Evolutionary conservation across 2,329 filamentous ascomycete genomes (phyloP).

Genomic region (Thermothelomyces thermophilus): DNA sequence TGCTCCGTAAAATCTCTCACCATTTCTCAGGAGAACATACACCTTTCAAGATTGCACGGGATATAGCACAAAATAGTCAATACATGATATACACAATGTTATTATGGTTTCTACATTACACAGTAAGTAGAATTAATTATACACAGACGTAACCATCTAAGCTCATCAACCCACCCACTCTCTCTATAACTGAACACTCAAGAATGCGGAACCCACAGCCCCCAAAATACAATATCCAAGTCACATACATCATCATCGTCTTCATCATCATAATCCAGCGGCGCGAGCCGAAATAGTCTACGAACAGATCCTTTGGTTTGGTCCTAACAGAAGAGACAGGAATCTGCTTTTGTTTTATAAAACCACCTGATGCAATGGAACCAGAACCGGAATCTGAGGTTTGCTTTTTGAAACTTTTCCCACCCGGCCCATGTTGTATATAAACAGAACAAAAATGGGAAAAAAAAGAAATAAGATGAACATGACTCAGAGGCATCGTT

Average conservation of each 20-base stretch:
- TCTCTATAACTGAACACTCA: background rate
- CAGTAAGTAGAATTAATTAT: too few species aligned
- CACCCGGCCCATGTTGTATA: background rate
- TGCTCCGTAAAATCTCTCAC: too few species aligned
- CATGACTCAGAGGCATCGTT: too few species aligned
- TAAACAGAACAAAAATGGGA: background rate
- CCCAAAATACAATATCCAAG: background rate
- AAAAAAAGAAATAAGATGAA: background rate
- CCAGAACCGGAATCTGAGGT: background rate
- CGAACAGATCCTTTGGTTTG: slow-evolving; percentile 8
- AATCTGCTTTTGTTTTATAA: background rate
- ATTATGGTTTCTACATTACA: too few species aligned
- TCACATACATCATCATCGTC: slow-evolving; percentile 5
- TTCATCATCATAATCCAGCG: slow-evolving; percentile 8
- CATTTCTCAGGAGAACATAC: too few species aligned
- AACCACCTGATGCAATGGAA: background rate
- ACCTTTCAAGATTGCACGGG: too few species aligned
- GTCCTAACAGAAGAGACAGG: background rate
- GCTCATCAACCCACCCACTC: background rate
- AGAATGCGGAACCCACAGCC: background rate
- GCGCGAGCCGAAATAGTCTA: slow-evolving; percentile 4
- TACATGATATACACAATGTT: too few species aligned
- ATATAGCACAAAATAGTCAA: too few species aligned
- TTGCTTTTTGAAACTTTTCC: slow-evolving; percentile 1
- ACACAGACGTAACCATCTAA: background rate